A percentile compares a stretch with the other conserved stretches of the same genome.
These are phyloP conservation scores for Paramecium sonneborni DNA, from an alignment of 73 alveolate species.

Conservation along the genomic window DNA sequence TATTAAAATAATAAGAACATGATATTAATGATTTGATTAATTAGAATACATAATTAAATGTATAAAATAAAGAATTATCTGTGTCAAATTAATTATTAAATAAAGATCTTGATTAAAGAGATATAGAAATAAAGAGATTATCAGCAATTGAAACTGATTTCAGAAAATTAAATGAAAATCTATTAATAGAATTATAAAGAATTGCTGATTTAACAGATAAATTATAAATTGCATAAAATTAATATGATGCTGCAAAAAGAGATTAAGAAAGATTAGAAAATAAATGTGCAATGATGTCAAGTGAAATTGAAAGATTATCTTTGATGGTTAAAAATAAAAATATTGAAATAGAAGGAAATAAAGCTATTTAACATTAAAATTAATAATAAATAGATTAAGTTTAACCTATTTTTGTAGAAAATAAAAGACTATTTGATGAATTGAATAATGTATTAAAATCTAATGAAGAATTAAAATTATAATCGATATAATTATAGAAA, in stretches of 20 bases:
- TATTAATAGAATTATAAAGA: not conserved
- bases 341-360: not conserved
- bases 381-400: not conserved
- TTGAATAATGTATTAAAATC: not conserved
- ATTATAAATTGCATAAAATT: not conserved
- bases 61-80: not conserved
- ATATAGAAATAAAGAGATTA: conserved; percentile 10
- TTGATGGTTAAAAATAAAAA: conserved; percentile 19
- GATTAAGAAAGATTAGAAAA: conserved; percentile 32
- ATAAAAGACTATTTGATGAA: conserved; percentile 45
- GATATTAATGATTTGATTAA: not conserved
- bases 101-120: not conserved
- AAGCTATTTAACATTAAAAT: not conserved
- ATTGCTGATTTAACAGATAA: conserved; percentile 7
- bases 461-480: conserved; percentile 5
- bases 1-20: not conserved
- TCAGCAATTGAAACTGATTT: conserved; percentile 21
- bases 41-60: not conserved
- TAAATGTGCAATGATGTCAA: conserved; percentile 1
- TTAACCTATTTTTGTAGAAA: not conserved
- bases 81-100: not conserved
- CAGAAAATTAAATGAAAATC: conserved; percentile 10
- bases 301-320: conserved; percentile 42
- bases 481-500: not conserved
- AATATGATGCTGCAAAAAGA: conserved; percentile 1